A percentile compares a stretch with the other conserved stretches of the same genome.
Conservation (phyloP, 2,329 filamentous ascomycete genomes). For the Diaporthe helianthi region DNA sequence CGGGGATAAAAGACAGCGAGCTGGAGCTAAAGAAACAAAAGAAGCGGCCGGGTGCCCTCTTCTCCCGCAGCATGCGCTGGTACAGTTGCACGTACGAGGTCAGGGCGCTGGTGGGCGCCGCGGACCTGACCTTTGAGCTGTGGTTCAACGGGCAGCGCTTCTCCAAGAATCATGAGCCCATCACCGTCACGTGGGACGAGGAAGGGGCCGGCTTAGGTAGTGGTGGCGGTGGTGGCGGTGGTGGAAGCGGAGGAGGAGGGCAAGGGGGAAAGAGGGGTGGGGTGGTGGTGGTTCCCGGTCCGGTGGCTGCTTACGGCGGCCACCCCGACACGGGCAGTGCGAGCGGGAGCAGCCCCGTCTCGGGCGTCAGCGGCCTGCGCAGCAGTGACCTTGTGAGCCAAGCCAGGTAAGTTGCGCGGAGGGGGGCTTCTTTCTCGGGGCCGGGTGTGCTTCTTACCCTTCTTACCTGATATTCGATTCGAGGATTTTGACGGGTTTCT, state of each 20-base stretch:
- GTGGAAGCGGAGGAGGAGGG: neutral
- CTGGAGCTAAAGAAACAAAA: constrained; percentile 47
- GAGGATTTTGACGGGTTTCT: constrained; percentile 10
- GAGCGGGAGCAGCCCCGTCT: constrained; percentile 28
- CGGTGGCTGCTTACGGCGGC: too few species aligned
- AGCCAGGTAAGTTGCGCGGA: constrained; percentile 30
- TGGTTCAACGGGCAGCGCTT: constrained; percentile 52
- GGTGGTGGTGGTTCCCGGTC: too few species aligned
- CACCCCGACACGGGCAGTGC: constrained; percentile 22
- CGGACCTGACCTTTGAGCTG: constrained; percentile 57
- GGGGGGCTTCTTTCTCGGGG: too few species aligned
- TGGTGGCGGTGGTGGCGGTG: neutral
- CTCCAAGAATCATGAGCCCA: constrained; percentile 48
- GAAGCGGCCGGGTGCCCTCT: constrained; percentile 40
- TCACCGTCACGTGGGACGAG: constrained; percentile 46
- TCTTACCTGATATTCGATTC: neutral
- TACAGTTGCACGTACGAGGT: constrained; percentile 56
- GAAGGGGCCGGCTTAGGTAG: constrained; percentile 34
- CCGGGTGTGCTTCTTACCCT: neutral
- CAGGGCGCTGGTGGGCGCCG: constrained; percentile 60
- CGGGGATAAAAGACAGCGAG: constrained; percentile 47
- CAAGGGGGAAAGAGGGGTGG: neutral
- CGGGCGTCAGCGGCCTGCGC: constrained; percentile 26
- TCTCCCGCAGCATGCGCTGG: constrained; percentile 46
- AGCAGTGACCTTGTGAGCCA: constrained; percentile 24